Evolutionary conservation across 352 stramenopile species (phyloP).

Genomic region (Phytophthora sp.): DNA sequence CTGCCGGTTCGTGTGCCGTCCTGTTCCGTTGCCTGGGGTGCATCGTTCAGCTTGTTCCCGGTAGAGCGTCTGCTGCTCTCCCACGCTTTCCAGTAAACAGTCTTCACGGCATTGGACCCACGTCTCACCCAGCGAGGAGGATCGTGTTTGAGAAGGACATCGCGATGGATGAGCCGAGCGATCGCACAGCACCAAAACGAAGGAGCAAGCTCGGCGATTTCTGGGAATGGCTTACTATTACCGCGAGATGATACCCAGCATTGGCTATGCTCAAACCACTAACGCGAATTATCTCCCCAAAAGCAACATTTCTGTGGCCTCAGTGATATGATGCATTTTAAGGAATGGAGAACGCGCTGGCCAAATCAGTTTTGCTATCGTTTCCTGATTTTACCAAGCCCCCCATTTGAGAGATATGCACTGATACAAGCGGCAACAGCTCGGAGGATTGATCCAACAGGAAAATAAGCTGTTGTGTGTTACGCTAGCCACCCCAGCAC

Average conservation of each 20-base stretch:
- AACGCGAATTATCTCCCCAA: background rate
- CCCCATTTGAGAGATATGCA: conserved; percentile 13
- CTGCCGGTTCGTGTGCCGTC: no score
- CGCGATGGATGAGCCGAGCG: no score
- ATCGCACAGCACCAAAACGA: background rate
- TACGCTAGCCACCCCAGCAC: background rate
- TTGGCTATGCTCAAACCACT: conserved; percentile 1
- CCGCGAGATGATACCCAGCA: conserved; percentile 11
- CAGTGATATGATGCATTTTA: conserved; percentile 1
- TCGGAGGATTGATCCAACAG: background rate
- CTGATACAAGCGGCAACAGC: conserved; percentile 8
- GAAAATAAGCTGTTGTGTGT: no score
- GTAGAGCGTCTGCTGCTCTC: no score
- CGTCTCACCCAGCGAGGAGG: no score
- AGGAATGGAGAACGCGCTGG: background rate
- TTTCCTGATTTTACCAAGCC: conserved; percentile 12
- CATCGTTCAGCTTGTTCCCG: no score
- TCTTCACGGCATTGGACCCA: no score
- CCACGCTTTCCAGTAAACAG: no score
- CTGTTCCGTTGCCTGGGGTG: no score
- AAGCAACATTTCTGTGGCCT: background rate
- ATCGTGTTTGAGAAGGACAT: no score
- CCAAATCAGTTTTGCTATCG: background rate
- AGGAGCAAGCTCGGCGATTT: conserved; percentile 1
- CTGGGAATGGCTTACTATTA: conserved; percentile 17